Base-by-base conservation (phyloP, 768 basidiomycete genomes). In the Amanita rubescens region DNA sequence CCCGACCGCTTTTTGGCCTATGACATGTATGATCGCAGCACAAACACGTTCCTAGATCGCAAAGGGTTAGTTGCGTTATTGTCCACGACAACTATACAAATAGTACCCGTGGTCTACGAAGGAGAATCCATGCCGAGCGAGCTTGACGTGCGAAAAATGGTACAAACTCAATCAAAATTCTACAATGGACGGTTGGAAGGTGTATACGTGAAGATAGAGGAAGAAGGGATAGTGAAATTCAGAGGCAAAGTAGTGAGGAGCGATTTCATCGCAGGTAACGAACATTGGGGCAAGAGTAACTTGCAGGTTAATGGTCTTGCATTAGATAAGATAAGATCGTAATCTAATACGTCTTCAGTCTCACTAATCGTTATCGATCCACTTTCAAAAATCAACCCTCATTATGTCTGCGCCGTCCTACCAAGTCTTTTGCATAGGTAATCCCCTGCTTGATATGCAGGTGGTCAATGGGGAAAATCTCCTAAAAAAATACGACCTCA, bases 401-500 rank as follows among this genome's bases (percentile, higher is more conserved):
- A 61, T 42, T 57, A 75, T 78, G 75, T 67, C 82, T 45, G 46
- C 72, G 15, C 65, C 70, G 22, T 69, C 76, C 20, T 86, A 82
- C 73, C 67, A 76, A 41, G 71, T 97, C 43, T 92, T 97, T 72
- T 90, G 85, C 74, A 73, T 98, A 72, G 95, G 95, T 39, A 97
- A 97, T 71, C 95, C 95, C 62, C 78, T 98, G 65, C 86, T 98
- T 48, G 94, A 99, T 69, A 87, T 99, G 74, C 94, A 95, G 72
- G 92, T 95, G 64, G 81, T 73, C 57, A 78, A 90, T 57, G 92
- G 90, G 47, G 91, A 94, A 65, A 76, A 76, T 30, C 78, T 97
- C 38, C 75, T 98, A 53, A 74, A 86, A 63, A 97, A 96, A 70
- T 99, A 98, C 65, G 80, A 71, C 55, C 80, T 99, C 63, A 90